A percentile compares a stretch with the other conserved stretches of the same genome.
Conservation (phyloP, 352 stramenopile genomes). For the Phytophthora uliginosa region DNA sequence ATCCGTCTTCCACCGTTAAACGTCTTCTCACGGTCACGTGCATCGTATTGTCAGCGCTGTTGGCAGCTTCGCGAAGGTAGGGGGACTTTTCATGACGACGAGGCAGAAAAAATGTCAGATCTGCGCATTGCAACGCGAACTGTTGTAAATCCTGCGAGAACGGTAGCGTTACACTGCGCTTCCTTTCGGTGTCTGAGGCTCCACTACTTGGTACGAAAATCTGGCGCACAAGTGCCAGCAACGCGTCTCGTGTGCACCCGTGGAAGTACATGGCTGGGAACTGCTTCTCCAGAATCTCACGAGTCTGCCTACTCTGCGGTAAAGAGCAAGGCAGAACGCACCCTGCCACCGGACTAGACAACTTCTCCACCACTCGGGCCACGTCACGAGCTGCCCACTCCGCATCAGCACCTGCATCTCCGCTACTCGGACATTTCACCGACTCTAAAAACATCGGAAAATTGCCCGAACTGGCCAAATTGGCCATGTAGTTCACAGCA, state of each 20-base stretch:
- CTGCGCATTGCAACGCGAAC: conserved; percentile 47
- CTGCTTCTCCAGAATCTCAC: conserved; percentile 34
- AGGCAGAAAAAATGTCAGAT: conserved; percentile 40
- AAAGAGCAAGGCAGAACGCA: conserved; percentile 40
- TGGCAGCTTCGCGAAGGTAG: neutral
- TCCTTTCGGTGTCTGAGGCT: conserved; percentile 2
- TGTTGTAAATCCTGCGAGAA: conserved; percentile 46
- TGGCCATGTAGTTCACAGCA: conserved; percentile 37
- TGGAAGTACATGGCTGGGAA: conserved; percentile 53
- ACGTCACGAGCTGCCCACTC: conserved; percentile 37
- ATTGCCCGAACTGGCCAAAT: conserved; percentile 27
- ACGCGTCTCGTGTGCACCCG: conserved; percentile 42
- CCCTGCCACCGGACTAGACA: conserved; percentile 33
- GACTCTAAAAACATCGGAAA: conserved; percentile 43
- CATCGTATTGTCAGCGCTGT: conserved; percentile 8
- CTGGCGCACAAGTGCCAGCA: conserved; percentile 32
- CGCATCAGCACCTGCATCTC: conserved; percentile 12
- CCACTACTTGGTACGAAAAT: conserved; percentile 28
- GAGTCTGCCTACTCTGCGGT: conserved; percentile 22
- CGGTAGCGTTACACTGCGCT: conserved; percentile 1
- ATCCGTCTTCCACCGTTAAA: conserved; percentile 33
- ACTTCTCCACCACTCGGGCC: conserved; percentile 22
- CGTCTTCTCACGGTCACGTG: conserved; percentile 37
- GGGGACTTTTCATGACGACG: neutral
- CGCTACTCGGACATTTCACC: conserved; percentile 20